Base-by-base conservation (phyloP, 148 eudicot genomes). In the Cornus florida region DNA sequence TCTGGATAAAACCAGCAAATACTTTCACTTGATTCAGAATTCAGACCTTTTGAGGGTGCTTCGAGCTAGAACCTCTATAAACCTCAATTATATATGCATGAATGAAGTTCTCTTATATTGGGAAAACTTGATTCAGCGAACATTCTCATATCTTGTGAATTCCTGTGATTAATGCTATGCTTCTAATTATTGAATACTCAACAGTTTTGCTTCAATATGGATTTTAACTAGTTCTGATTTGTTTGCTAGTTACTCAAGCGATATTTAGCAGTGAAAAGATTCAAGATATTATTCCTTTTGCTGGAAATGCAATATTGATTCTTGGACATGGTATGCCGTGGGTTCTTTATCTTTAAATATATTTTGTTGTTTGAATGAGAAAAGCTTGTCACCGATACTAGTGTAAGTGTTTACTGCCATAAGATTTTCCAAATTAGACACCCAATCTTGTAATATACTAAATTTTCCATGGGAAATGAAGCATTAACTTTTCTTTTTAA, bases 271-370 rank as follows among this genome's bases (percentile, higher is more conserved):
- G 93, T 82, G 94, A 93, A 89, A 95, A 79, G 81, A 90, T 95
- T 77, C 91, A 86, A 83, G 90, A 92, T 46, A 83, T 93, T 75
- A 76, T 88, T 80, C 88, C 97, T 67, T 87, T 88, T 85, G 85
- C 90, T 66, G 84, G 86, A 33, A 85, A 89, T 89, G 82, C 90
- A 80, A 75, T 93, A 71, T 78, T 93, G 91, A 71, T 95, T 77
- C 97, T 95, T 81, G 98, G 97, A 75, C 93, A 88, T 91, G 98
- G 98, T 95, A 93, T 77, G 68, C 46, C 23, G 24, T 78, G 77
- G 50, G 74, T 78, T 33, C 9, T 56, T 80, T 35, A 13, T 33
- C 9, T 56, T 80, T 35, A 13, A 43, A 33, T 20, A 65, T 20
- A 74, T 31, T 57, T 57, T 38, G 33, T 39, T 62, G 20, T 62